These are phyloP conservation scores for Geotrichum armillariae DNA, from an alignment of 1,139 yeast species.

Conservation along the genomic window DNA sequence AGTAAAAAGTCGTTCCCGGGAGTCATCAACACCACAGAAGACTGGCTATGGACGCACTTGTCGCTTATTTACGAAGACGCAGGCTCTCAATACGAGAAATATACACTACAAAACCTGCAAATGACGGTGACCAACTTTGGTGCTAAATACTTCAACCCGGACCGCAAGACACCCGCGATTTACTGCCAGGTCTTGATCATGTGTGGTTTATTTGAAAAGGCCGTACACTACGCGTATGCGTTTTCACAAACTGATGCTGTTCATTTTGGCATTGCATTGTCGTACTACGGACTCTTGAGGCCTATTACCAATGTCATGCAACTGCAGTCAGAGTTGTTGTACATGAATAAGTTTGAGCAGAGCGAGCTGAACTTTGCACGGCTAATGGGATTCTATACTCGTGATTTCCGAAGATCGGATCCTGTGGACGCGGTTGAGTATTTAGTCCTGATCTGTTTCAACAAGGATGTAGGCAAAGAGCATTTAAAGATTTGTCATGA, in stretches of 20 bases:
- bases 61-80: conserved; percentile 63
- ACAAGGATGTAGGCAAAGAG: conserved; percentile 35
- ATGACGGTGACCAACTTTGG: conserved; percentile 68
- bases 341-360: conserved; percentile 29
- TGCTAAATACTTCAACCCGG: conserved; percentile 61
- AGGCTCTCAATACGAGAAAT: conserved; percentile 66
- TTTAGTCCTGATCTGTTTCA: conserved; percentile 66
- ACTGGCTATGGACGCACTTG: conserved; percentile 96
- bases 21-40: conserved; percentile 81
- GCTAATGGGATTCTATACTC: conserved; percentile 53
- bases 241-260: conserved; percentile 83
- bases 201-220: conserved; percentile 80
- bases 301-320: conserved; percentile 42
- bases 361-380: conserved; percentile 40
- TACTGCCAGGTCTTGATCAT: conserved; percentile 75
- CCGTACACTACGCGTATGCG: conserved; percentile 67
- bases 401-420: conserved; percentile 80
- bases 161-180: conserved; percentile 62
- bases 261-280: conserved; percentile 81
- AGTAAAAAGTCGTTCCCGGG: conserved; percentile 71
- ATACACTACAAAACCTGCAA: conserved; percentile 74
- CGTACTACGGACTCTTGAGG: conserved; percentile 70
- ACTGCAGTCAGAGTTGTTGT: conserved; percentile 30
- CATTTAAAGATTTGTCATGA: conserved; percentile 64
- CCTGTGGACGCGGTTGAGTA: conserved; percentile 92